Percentiles rank a stretch among this genome's conserved stretches.
Conservation (phyloP, 768 basidiomycete species). For the Tremella fuciformis region DNA sequence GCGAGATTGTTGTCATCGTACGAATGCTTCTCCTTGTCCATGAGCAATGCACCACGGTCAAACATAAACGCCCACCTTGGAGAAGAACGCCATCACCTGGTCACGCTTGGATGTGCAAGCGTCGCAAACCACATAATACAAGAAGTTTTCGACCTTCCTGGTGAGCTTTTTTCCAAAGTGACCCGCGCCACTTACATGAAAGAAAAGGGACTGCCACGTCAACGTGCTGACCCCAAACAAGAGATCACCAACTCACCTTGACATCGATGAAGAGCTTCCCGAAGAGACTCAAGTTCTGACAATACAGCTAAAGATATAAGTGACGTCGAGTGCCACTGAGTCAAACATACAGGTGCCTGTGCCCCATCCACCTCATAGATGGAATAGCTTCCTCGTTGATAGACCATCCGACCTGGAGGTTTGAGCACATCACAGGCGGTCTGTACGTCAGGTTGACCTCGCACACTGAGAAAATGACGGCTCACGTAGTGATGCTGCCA, state of each 20-base stretch:
- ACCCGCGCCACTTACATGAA: conserved; percentile 21
- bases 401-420: conserved; percentile 87
- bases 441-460: conserved; percentile 7
- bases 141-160: conserved; percentile 56
- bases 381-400: conserved; percentile 78
- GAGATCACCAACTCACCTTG: conserved; percentile 62
- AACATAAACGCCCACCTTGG: conserved; percentile 56
- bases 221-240: conserved; percentile 4
- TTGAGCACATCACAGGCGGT: conserved; percentile 17
- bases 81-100: conserved; percentile 74
- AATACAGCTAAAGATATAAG: conserved; percentile 70
- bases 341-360: conserved; percentile 64
- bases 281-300: conserved; percentile 91
- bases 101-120: conserved; percentile 68
- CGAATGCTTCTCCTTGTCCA: conserved; percentile 76
- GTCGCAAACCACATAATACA: conserved; percentile 90
- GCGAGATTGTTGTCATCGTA: conserved; percentile 97
- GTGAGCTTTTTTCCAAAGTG: background rate
- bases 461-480: conserved; percentile 3
- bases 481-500: conserved; percentile 68
- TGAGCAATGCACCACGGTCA: background rate
- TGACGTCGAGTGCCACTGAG: background rate
- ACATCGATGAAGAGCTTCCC: conserved; percentile 99
- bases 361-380: conserved; percentile 97
- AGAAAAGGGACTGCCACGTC: conserved; percentile 43